phyloP scores from a whole-genome alignment of 148 eudicot species.

The Simmondsia chinensis region DNA sequence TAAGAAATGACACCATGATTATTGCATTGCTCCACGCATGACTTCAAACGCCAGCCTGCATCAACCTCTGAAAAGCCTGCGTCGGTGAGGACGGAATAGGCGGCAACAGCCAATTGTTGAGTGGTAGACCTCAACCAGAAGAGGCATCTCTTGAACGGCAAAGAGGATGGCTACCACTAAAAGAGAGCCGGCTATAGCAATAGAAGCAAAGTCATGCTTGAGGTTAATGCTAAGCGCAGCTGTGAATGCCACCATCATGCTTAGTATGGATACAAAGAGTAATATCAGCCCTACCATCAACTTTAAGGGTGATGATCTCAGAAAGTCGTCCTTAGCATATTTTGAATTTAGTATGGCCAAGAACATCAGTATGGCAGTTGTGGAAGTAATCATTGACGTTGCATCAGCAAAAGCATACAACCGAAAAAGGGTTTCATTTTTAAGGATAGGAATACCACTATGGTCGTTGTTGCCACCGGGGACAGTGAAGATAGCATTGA shows the following conservation, averaged over 20 bases:
- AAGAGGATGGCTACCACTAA: constrained; percentile 9
- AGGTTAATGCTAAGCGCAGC: constrained; percentile 8
- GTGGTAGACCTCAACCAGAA: constrained; percentile 9
- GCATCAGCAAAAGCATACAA: constrained; percentile 13
- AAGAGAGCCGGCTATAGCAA: constrained; percentile 3
- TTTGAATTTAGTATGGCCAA: constrained; percentile 16
- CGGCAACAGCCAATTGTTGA: constrained; percentile 5
- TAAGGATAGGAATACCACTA: neutral
- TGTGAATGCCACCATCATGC: constrained; percentile 19
- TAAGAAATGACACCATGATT: too few species aligned
- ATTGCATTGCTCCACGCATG: too few species aligned
- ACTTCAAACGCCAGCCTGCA: too few species aligned
- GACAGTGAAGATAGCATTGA: constrained; percentile 13
- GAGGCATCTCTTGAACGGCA: constrained; percentile 10
- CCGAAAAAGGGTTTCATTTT: constrained; percentile 3
- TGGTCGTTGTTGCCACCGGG: constrained; percentile 11
- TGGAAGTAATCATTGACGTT: constrained; percentile 8
- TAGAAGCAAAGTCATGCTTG: constrained; percentile 1
- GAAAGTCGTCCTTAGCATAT: constrained; percentile 10
- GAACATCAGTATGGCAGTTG: constrained; percentile 15
- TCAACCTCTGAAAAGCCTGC: neutral
- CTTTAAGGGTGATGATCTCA: constrained; percentile 9
- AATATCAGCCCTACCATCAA: constrained; percentile 8
- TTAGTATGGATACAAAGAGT: constrained; percentile 9
- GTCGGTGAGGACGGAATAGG: neutral